Conservation (phyloP, 208 protist species). For the Leishmania braziliensis region DNA sequence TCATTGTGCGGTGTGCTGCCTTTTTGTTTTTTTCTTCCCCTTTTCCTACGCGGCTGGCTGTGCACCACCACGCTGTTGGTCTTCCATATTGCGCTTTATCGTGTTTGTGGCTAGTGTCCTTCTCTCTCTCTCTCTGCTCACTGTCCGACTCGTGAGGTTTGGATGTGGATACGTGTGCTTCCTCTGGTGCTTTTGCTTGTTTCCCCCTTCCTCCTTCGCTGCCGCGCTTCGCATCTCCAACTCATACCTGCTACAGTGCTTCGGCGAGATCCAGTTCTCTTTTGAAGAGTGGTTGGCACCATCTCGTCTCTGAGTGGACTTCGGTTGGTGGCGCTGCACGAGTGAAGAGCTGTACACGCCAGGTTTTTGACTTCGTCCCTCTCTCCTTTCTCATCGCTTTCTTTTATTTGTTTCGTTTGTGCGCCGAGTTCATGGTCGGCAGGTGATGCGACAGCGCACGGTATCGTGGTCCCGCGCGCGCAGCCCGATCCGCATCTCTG, state of each 20-base stretch:
- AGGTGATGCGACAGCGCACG: conserved; percentile 30
- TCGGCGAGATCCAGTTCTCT: not conserved
- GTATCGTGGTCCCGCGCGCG: conserved; percentile 37
- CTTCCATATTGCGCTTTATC: not conserved
- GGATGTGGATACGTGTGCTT: not conserved
- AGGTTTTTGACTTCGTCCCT: not conserved
- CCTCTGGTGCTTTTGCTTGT: conserved; percentile 8
- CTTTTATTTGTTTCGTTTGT: not conserved
- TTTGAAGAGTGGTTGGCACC: not conserved
- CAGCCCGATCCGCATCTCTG: conserved; percentile 17
- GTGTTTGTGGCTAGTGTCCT: not conserved
- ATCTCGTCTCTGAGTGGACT: not conserved
- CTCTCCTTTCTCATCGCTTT: not conserved
- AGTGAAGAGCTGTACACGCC: not conserved
- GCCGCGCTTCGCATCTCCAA: not conserved
- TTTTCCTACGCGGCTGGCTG: not conserved
- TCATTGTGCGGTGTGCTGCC: not conserved
- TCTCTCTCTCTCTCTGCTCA: not conserved
- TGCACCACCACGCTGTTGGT: not conserved
- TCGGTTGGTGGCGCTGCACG: not conserved
- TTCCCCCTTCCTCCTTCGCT: not conserved
- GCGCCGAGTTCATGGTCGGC: conserved; percentile 8
- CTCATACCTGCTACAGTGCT: not conserved
- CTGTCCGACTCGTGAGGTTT: not conserved
- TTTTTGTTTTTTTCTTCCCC: not conserved